Percentiles rank a stretch among this genome's conserved stretches.
Conservation (phyloP, 768 basidiomycete genomes). For the Lactarius sp. region DNA sequence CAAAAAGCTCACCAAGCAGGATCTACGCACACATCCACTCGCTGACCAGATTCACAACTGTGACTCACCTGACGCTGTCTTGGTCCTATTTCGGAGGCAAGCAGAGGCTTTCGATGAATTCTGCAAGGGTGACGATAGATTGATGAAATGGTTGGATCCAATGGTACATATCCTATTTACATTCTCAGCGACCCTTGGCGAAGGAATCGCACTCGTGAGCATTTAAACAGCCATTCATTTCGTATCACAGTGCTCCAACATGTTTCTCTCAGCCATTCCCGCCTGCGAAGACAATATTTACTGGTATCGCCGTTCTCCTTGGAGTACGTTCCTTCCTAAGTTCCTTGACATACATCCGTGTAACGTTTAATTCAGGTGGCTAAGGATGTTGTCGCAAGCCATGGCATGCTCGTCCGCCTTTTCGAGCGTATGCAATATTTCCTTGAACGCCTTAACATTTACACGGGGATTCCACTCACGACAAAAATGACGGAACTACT, state of each 20-base stretch:
- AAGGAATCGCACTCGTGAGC: neutral
- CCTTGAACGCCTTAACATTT: constrained; percentile 2
- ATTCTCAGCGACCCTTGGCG: neutral
- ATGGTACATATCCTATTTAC: neutral
- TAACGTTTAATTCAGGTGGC: neutral
- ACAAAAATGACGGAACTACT: neutral
- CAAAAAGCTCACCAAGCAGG: neutral
- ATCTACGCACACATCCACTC: neutral
- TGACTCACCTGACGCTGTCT: neutral
- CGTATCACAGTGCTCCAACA: no score
- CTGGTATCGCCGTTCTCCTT: neutral
- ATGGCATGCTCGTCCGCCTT: neutral
- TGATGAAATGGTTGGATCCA: neutral
- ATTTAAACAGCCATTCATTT: no score
- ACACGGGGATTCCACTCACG: neutral
- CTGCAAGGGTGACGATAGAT: neutral
- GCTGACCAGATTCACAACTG: neutral
- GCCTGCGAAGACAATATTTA: neutral
- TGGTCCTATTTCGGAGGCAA: neutral
- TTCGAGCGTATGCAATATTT: constrained; percentile 8
- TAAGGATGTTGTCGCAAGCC: neutral
- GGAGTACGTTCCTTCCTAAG: neutral
- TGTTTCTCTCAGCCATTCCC: no score
- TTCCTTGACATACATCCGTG: neutral
- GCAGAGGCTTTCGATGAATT: neutral